These are phyloP conservation scores for Mycosphaerella arachidis DNA, from an alignment of 2,329 filamentous ascomycete genomes.

Conservation along the genomic window DNA sequence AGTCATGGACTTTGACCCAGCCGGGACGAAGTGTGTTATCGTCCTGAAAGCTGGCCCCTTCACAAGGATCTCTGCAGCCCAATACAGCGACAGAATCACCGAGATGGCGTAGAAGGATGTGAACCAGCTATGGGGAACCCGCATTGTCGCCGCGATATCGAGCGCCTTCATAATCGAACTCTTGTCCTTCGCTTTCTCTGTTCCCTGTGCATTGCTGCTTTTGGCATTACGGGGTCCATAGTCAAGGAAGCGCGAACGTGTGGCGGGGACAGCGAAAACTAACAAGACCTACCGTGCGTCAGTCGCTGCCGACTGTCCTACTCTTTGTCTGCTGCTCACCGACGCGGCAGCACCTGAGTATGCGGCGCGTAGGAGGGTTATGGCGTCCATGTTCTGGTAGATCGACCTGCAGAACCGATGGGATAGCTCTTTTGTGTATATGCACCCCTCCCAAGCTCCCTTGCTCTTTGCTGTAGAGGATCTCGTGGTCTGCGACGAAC, in stretches of 20 bases:
- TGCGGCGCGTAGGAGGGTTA: slow-evolving; percentile 14
- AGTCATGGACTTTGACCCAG: slow-evolving; percentile 47
- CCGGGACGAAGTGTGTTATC: slow-evolving; percentile 35
- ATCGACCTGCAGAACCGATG: not conserved
- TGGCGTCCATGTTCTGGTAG: slow-evolving; percentile 5
- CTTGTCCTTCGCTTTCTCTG: not conserved
- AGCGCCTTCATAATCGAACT: slow-evolving; percentile 7
- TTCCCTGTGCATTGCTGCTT: slow-evolving; percentile 12
- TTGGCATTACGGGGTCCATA: slow-evolving; percentile 52
- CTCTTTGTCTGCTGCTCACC: slow-evolving; percentile 14
- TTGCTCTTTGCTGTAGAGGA: not conserved
- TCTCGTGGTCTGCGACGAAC: not conserved
- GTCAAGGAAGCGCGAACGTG: slow-evolving; percentile 54
- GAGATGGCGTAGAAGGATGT: slow-evolving; percentile 79
- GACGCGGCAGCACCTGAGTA: slow-evolving; percentile 19
- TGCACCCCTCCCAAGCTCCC: not conserved
- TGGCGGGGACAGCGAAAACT: slow-evolving; percentile 47
- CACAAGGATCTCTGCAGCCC: slow-evolving; percentile 54
- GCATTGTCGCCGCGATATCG: slow-evolving; percentile 50
- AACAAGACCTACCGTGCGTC: slow-evolving; percentile 44
- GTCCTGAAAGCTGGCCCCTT: slow-evolving; percentile 52
- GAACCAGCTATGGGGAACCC: slow-evolving; percentile 86
- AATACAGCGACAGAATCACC: slow-evolving; percentile 65
- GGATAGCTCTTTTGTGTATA: not conserved
- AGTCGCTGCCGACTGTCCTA: slow-evolving; percentile 10